phyloP scores from a whole-genome alignment of 257 asterid species.

The Salvia hispanica region DNA sequence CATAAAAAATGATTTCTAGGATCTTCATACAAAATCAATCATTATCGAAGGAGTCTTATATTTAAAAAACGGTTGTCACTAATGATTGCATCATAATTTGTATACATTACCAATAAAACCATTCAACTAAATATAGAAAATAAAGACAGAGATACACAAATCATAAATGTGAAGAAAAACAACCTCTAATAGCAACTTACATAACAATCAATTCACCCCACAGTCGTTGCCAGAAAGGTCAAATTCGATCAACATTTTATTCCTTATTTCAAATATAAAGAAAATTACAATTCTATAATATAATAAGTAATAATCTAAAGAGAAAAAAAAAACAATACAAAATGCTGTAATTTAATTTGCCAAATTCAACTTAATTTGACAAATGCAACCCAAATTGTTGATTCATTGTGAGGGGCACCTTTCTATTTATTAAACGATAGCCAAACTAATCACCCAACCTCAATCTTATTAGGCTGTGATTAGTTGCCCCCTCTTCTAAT shows the following conservation, averaged over 20 bases:
- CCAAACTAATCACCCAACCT: background rate
- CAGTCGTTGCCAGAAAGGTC: background rate
- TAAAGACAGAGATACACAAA: background rate
- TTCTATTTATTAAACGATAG: background rate
- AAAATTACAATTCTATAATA: background rate
- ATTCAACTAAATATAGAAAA: background rate
- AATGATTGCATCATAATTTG: background rate
- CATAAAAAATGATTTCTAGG: background rate
- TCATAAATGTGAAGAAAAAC: background rate
- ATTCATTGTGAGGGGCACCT: constrained; percentile 36
- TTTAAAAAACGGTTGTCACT: background rate
- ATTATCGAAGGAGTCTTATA: background rate
- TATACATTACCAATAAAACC: background rate
- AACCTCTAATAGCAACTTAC: background rate
- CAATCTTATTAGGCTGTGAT: constrained; percentile 11
- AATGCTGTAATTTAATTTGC: background rate
- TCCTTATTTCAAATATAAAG: constrained; percentile 21
- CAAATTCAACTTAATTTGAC: constrained; percentile 13
- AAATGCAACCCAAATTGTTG: constrained; percentile 20
- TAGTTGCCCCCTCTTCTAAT: background rate
- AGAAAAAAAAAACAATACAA: background rate
- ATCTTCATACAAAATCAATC: background rate
- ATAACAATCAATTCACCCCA: background rate
- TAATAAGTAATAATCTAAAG: background rate
- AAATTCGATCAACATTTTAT: constrained; percentile 20